Conservation (phyloP, 2,329 filamentous ascomycete species). For the Celoporthe dispersa region DNA sequence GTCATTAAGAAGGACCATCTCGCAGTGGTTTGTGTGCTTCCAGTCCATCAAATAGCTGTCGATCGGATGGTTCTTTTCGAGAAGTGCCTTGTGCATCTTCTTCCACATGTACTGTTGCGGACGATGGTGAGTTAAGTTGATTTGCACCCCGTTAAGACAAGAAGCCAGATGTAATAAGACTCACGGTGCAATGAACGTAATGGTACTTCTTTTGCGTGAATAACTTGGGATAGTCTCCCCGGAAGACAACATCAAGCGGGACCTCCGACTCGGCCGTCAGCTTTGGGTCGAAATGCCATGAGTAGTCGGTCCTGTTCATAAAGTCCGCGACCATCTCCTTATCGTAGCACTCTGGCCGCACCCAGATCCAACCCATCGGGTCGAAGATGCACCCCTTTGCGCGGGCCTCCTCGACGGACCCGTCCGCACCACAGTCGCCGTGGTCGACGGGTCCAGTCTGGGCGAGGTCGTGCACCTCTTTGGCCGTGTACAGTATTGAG, state of each 20-base stretch:
- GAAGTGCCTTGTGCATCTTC: conserved; percentile 31
- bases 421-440: conserved; percentile 27
- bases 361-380: conserved; percentile 31
- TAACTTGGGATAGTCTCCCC: conserved; percentile 28
- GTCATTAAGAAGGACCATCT: conserved; percentile 27
- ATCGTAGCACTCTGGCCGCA: conserved; percentile 31
- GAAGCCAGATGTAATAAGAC: not conserved
- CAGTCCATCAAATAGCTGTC: conserved; percentile 30
- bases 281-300: conserved; percentile 30
- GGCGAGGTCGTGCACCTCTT: conserved; percentile 5
- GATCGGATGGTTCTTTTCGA: conserved; percentile 23
- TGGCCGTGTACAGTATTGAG: conserved; percentile 15
- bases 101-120: conserved; percentile 29
- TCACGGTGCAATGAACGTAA: not conserved
- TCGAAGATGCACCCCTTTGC: conserved; percentile 31
- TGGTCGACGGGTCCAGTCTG: conserved; percentile 14
- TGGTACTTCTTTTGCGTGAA: conserved; percentile 16
- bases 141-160: not conserved
- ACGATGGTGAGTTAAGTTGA: not conserved
- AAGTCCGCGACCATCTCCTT: conserved; percentile 29
- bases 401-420: conserved; percentile 28
- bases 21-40: conserved; percentile 28
- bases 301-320: conserved; percentile 29
- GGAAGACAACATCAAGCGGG: conserved; percentile 23
- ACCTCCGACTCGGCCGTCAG: conserved; percentile 21